These are phyloP conservation scores for Friedmanniomyces simplex DNA, from an alignment of 495 filamentous ascomycete species.

Conservation along the genomic window DNA sequence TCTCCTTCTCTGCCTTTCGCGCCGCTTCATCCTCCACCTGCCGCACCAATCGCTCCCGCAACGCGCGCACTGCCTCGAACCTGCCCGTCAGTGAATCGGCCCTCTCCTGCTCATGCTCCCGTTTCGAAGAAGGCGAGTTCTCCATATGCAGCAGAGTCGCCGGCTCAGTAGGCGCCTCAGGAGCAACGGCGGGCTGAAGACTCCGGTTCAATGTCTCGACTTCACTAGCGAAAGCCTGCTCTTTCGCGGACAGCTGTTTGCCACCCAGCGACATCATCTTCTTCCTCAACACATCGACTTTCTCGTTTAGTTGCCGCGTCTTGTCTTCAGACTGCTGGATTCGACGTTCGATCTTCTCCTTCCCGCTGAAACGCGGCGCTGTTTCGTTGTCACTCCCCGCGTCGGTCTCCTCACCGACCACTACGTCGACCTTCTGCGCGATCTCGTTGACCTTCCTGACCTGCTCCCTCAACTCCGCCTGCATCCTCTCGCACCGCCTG, in stretches of 20 bases:
- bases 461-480: slow-evolving; percentile 61
- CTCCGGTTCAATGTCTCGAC: slow-evolving; percentile 37
- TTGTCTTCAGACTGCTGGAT: slow-evolving; percentile 47
- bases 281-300: slow-evolving; percentile 55
- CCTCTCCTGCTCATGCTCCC: slow-evolving; percentile 4
- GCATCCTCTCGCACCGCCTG: slow-evolving; percentile 61
- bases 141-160: slow-evolving; percentile 3
- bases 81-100: slow-evolving; percentile 16
- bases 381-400: slow-evolving; percentile 40
- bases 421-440: slow-evolving; percentile 41
- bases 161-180: slow-evolving; percentile 2
- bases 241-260: slow-evolving; percentile 49
- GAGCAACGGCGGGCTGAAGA: slow-evolving; percentile 2
- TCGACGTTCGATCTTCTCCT: slow-evolving; percentile 42
- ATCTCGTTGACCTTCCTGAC: slow-evolving; percentile 39
- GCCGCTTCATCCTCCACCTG: slow-evolving; percentile 16
- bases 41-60: slow-evolving; percentile 18
- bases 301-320: slow-evolving; percentile 47
- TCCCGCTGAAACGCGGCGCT: neutral
- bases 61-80: slow-evolving; percentile 18
- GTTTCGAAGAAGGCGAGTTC: neutral
- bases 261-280: slow-evolving; percentile 49
- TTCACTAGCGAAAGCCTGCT: slow-evolving; percentile 26
- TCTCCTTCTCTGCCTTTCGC: neutral
- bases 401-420: slow-evolving; percentile 34